phyloP scores from a whole-genome alignment of 495 filamentous ascomycete genomes.

The Podospora australis region DNA sequence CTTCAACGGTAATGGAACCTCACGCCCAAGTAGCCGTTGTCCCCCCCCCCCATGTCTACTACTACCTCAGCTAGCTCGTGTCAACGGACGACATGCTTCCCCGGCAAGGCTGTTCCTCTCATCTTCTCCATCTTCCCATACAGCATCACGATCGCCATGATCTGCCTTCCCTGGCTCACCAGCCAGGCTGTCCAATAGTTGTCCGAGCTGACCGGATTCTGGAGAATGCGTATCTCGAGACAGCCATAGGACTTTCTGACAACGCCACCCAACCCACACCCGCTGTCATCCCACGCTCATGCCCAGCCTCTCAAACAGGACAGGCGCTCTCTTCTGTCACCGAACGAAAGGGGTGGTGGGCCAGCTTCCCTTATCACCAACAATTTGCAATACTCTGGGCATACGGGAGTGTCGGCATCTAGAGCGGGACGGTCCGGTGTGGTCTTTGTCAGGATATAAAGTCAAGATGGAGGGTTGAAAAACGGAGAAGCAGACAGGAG shows the following conservation, averaged over 20 bases:
- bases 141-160: constrained; percentile 1
- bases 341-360: not conserved
- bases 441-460: not conserved
- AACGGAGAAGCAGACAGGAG: too few relatives aligned
- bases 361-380: not conserved
- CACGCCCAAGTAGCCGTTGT: too few relatives aligned
- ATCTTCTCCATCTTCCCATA: not conserved
- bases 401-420: not conserved
- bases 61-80: constrained; percentile 1
- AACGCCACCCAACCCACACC: not conserved
- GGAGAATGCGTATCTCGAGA: not conserved
- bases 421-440: not conserved
- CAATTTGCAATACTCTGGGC: not conserved
- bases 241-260: constrained; percentile 1
- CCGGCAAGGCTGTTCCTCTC: not conserved
- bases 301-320: not conserved
- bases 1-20: not conserved
- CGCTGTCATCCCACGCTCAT: constrained; percentile 1
- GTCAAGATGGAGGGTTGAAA: too few relatives aligned
- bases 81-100: not conserved
- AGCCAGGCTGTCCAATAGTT: constrained; percentile 1
- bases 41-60: not conserved
- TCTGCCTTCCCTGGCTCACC: not conserved
- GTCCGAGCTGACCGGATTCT: not conserved
- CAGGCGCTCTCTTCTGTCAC: not conserved